These are phyloP conservation scores for Vigna radiata DNA, from an alignment of 306 rosid species.

Conservation along the genomic window DNA sequence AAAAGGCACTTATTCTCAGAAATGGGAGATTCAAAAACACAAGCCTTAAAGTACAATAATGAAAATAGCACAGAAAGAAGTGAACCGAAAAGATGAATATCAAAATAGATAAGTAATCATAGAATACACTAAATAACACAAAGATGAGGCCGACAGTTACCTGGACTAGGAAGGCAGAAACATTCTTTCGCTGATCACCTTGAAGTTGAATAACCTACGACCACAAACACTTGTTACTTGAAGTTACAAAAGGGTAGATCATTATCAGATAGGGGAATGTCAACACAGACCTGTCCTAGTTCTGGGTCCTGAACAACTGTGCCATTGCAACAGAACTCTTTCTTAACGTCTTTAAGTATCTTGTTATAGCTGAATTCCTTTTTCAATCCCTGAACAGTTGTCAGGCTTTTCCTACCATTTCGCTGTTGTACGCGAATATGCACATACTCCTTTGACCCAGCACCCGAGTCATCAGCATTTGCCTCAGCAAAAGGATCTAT, in stretches of 20 bases:
- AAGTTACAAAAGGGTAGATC: not conserved
- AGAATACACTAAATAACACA: not conserved
- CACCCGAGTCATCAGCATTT: constrained; percentile 73
- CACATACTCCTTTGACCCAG: constrained; percentile 93
- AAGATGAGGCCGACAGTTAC: constrained; percentile 43
- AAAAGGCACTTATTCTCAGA: not conserved
- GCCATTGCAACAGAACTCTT: constrained; percentile 93
- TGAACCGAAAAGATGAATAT: not conserved
- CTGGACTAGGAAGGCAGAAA: constrained; percentile 73
- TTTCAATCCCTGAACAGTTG: constrained; percentile 96
- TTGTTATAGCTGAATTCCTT: constrained; percentile 90
- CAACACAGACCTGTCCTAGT: constrained; percentile 75
- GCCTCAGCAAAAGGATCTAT: constrained; percentile 98
- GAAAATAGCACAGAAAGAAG: not conserved
- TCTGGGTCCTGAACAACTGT: constrained; percentile 96
- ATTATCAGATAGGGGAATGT: not conserved
- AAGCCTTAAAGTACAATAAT: not conserved
- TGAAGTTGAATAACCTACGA: constrained; percentile 91
- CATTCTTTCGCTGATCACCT: constrained; percentile 84
- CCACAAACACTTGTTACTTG: constrained; percentile 26
- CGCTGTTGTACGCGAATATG: constrained; percentile 92
- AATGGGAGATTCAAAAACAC: not conserved
- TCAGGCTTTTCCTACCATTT: constrained; percentile 90
- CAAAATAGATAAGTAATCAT: not conserved
- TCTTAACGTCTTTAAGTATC: constrained; percentile 88